Conservation (phyloP, 2,329 filamentous ascomycete genomes). For the Colletotrichum nymphaeae region DNA sequence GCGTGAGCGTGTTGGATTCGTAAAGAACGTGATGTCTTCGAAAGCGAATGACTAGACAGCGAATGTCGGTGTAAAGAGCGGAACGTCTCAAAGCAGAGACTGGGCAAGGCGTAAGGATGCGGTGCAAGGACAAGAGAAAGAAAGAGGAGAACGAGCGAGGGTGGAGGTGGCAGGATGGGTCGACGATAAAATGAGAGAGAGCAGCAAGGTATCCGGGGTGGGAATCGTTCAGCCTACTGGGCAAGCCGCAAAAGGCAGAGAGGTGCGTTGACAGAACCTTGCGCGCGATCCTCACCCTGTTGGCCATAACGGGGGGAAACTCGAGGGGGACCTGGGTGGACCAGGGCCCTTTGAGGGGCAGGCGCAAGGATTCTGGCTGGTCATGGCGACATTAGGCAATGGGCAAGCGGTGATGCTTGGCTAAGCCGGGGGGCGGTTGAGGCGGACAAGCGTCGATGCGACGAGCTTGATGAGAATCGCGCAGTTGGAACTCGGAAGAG, state of each 20-base stretch:
- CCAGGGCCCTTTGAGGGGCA: conserved; percentile 22
- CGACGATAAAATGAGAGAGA: conserved; percentile 35
- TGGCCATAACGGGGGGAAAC: conserved; percentile 3
- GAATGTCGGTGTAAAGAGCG: conserved; percentile 36
- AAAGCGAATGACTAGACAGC: conserved; percentile 24
- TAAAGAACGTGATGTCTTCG: conserved; percentile 26
- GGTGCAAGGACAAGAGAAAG: conserved; percentile 34
- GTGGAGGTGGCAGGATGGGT: conserved; percentile 34
- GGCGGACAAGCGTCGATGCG: conserved; percentile 1
- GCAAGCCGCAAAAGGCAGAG: neutral
- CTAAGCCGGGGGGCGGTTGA: neutral
- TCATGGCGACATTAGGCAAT: conserved; percentile 29
- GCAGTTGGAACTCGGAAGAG: neutral
- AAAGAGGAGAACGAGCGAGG: conserved; percentile 27
- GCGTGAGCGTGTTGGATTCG: conserved; percentile 24
- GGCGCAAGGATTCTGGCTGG: conserved; percentile 25
- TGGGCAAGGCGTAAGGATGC: conserved; percentile 33
- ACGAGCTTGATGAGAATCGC: neutral
- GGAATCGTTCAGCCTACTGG: neutral
- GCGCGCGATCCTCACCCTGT: conserved; percentile 28
- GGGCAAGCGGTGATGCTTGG: conserved; percentile 16
- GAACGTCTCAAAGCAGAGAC: conserved; percentile 34
- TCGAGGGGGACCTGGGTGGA: conserved; percentile 7
- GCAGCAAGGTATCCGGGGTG: conserved; percentile 8
- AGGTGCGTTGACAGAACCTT: conserved; percentile 6